Evolutionary conservation across 257 asterid genomes (phyloP).

Genomic region (Gentiana dahurica): DNA sequence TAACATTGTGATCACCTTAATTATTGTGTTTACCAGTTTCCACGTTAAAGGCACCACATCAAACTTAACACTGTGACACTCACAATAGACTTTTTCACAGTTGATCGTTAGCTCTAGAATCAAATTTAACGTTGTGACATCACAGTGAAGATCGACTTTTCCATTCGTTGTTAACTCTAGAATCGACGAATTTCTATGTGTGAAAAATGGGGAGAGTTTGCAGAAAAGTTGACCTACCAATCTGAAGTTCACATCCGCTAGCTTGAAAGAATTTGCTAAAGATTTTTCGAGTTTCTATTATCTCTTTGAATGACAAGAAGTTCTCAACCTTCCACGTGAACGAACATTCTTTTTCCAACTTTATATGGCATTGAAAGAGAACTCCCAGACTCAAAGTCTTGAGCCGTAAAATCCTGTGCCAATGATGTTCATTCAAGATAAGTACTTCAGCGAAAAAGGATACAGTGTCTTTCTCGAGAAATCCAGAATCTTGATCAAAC

Average conservation of each 20-base stretch:
- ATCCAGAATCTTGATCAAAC: slow-evolving; percentile 99
- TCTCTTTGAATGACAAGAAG: slow-evolving; percentile 92
- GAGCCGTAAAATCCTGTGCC: slow-evolving; percentile 60
- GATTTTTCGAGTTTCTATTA: slow-evolving; percentile 95
- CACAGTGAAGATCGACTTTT: too few species aligned
- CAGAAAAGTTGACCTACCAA: slow-evolving; percentile 47
- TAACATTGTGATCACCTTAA: too few species aligned
- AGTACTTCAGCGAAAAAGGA: slow-evolving; percentile 95
- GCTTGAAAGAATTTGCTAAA: slow-evolving; percentile 98
- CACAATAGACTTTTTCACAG: too few species aligned
- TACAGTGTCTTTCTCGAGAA: slow-evolving; percentile 55
- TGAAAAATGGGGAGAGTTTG: background rate
- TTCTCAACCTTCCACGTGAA: slow-evolving; percentile 99
- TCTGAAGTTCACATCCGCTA: slow-evolving; percentile 98
- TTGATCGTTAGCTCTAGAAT: too few species aligned
- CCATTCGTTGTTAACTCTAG: too few species aligned
- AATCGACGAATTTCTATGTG: too few species aligned
- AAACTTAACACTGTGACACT: too few species aligned
- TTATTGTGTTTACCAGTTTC: too few species aligned
- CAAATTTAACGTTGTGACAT: too few species aligned
- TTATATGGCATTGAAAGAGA: slow-evolving; percentile 34
- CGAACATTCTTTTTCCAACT: slow-evolving; percentile 60
- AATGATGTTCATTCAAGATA: slow-evolving; percentile 87
- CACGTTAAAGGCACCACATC: too few species aligned
- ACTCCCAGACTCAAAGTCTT: slow-evolving; percentile 42